Evolutionary conservation across 768 basidiomycete genomes (phyloP).

Genomic region (Psilocybe azurescens): DNA sequence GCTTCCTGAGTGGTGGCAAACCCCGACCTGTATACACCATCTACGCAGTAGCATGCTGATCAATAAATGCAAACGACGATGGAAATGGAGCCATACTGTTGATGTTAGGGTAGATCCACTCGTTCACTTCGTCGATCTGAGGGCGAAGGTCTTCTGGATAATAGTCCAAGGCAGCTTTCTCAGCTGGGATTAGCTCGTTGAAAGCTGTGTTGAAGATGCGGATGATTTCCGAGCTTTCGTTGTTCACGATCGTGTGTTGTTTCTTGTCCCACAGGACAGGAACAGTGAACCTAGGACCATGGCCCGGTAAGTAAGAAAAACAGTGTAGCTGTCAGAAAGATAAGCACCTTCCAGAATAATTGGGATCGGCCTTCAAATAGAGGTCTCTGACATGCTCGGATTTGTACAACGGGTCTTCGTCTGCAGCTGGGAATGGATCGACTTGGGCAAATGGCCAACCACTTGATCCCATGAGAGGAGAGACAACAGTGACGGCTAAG

Average conservation of each 20-base stretch:
- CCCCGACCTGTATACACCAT: conserved; percentile 88
- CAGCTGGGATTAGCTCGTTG: conserved; percentile 70
- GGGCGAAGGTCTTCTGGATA: conserved; percentile 76
- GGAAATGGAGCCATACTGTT: conserved; percentile 60
- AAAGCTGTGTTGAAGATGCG: conserved; percentile 90
- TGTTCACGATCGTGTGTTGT: conserved; percentile 87
- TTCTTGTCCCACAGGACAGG: conserved; percentile 96
- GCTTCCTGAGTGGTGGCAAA: conserved; percentile 85
- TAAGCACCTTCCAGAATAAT: conserved; percentile 71
- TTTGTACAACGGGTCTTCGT: conserved; percentile 75
- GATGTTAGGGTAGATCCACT: conserved; percentile 85
- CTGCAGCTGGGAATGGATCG: conserved; percentile 73
- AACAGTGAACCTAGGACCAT: conserved; percentile 70
- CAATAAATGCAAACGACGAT: too few species aligned
- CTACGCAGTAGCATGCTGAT: conserved; percentile 35
- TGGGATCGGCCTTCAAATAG: conserved; percentile 76
- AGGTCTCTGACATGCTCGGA: conserved; percentile 81
- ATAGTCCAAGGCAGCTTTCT: conserved; percentile 70
- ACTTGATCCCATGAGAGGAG: conserved; percentile 80
- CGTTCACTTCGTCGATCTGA: conserved; percentile 86
- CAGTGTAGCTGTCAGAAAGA: background rate
- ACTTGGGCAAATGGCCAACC: conserved; percentile 89
- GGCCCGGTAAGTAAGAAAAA: background rate
- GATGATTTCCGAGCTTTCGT: conserved; percentile 95
- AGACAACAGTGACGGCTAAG: conserved; percentile 79